Percentiles rank a stretch among this genome's conserved stretches.
phyloP scores from a whole-genome alignment of 2,329 filamentous ascomycete genomes.

The Byssoonygena ceratinophila region DNA sequence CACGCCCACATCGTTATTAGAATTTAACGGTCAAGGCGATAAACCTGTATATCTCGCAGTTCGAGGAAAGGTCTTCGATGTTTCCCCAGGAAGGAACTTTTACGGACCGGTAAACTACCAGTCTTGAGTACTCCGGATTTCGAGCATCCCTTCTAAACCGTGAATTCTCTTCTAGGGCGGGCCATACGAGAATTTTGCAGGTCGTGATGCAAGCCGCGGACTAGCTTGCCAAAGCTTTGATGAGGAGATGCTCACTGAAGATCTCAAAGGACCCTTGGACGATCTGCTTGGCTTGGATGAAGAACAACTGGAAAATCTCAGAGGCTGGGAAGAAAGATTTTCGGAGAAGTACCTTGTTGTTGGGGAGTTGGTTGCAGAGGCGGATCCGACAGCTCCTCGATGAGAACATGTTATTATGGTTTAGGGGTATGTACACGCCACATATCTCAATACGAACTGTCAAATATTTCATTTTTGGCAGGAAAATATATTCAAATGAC shows the following conservation, averaged over 20 bases:
- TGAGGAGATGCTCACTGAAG: conserved; percentile 85
- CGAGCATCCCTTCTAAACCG: background rate
- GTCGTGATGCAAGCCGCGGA: conserved; percentile 77
- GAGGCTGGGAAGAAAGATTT: conserved; percentile 90
- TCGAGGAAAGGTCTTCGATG: conserved; percentile 82
- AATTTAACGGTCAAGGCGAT: conserved; percentile 66
- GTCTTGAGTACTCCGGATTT: background rate
- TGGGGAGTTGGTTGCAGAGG: conserved; percentile 64
- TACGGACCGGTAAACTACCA: conserved; percentile 63
- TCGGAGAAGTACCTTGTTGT: conserved; percentile 91
- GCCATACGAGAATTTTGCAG: conserved; percentile 92
- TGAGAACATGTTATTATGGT: background rate
- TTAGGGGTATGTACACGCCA: background rate
- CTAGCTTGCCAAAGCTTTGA: conserved; percentile 89
- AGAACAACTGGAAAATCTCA: conserved; percentile 72
- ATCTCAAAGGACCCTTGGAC: conserved; percentile 74
- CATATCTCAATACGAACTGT: background rate
- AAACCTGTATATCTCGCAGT: conserved; percentile 82
- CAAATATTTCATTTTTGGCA: background rate
- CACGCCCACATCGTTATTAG: conserved; percentile 70
- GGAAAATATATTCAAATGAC: background rate
- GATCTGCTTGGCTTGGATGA: conserved; percentile 57
- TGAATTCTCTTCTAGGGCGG: conserved; percentile 47
- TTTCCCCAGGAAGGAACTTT: conserved; percentile 75
- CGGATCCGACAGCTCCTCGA: conserved; percentile 36